These are phyloP conservation scores for Lodderomyces beijingensis DNA, from an alignment of 1,139 yeast genomes.

Conservation along the genomic window DNA sequence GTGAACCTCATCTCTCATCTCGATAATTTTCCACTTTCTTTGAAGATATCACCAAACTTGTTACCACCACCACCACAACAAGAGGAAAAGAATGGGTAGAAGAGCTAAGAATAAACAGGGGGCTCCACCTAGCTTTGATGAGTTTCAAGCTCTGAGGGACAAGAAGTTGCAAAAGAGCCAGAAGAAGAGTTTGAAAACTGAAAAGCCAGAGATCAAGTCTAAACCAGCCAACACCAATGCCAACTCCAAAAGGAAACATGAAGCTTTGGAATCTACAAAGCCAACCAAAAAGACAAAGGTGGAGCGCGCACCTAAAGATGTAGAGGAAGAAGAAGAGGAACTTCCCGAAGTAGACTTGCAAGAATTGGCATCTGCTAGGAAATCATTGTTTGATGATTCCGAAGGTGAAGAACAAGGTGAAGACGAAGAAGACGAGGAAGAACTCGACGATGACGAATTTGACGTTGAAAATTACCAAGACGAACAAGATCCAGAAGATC, in stretches of 20 bases:
- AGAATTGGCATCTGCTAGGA: constrained; percentile 62
- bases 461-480: constrained; percentile 49
- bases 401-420: constrained; percentile 46
- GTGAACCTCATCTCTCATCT: constrained; percentile 8
- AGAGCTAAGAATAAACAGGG: constrained; percentile 88
- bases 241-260: neutral
- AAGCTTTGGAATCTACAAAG: constrained; percentile 3
- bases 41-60: no score
- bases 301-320: constrained; percentile 36
- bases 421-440: constrained; percentile 16
- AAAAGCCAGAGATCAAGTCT: constrained; percentile 14
- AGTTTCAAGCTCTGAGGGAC: constrained; percentile 60
- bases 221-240: constrained; percentile 1
- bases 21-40: no score
- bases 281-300: constrained; percentile 15
- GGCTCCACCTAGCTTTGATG: constrained; percentile 82
- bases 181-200: constrained; percentile 13
- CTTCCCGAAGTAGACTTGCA: constrained; percentile 64
- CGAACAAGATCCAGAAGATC: constrained; percentile 49
- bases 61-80: no score
- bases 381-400: constrained; percentile 75
- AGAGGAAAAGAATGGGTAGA: constrained; percentile 69
- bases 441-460: constrained; percentile 32
- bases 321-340: constrained; percentile 22
- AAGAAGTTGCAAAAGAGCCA: constrained; percentile 39